Evolutionary conservation across 192 early-diverging fungal species (phyloP).

Genomic region (Backusella tarrabulga): DNA sequence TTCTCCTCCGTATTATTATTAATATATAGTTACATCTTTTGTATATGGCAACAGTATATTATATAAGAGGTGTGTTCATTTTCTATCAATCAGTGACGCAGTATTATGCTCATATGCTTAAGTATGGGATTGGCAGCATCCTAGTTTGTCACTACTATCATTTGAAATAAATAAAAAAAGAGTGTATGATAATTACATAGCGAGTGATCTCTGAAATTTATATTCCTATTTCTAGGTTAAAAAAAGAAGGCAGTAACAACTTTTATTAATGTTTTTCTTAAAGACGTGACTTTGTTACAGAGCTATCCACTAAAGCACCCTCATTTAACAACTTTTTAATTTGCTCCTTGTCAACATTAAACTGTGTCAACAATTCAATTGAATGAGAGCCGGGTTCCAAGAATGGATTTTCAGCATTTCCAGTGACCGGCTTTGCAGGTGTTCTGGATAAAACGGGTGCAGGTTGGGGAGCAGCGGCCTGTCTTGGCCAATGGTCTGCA

Average conservation of each 20-base stretch:
- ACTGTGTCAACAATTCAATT: conserved; percentile 36
- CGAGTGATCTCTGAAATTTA: no score
- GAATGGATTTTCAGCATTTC: conserved; percentile 22
- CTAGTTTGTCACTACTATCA: no score
- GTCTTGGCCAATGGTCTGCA: conserved; percentile 32
- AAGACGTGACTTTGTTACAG: background rate
- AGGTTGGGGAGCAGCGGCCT: conserved; percentile 42
- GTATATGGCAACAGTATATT: no score
- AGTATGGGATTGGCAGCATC: no score
- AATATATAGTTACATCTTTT: no score
- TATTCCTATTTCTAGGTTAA: background rate
- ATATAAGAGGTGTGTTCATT: no score
- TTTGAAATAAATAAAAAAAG: no score
- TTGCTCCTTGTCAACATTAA: conserved; percentile 32
- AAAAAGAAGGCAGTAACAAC: background rate
- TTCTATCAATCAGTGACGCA: no score
- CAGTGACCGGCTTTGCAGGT: conserved; percentile 27
- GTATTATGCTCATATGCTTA: no score
- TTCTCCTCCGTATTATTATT: no score
- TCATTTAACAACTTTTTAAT: conserved; percentile 27
- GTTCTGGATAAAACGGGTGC: conserved; percentile 55
- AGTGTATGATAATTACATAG: no score
- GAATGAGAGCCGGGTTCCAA: conserved; percentile 46
- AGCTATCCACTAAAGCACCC: background rate
- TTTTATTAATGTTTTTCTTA: background rate